phyloP scores from a whole-genome alignment of 1,284 basidiomycete species.

The Boletus holoroseus region DNA sequence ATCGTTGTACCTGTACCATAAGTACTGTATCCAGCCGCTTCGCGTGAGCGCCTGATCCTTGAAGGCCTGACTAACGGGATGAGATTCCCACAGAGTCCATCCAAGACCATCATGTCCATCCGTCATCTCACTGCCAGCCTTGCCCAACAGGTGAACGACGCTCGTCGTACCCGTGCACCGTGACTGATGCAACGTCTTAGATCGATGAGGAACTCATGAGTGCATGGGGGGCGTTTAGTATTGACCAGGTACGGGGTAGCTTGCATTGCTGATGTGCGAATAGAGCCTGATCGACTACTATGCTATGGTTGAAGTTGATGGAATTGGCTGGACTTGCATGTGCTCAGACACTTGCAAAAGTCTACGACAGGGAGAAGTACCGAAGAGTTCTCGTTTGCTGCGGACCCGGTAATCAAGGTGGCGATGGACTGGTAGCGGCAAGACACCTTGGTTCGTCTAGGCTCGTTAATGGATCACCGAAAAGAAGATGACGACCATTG shows the following conservation, averaged over 20 bases:
- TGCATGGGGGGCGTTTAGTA: conserved; percentile 75
- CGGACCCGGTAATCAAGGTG: conserved; percentile 96
- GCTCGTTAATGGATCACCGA: background rate
- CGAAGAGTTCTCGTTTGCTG: conserved; percentile 85
- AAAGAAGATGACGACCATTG: background rate
- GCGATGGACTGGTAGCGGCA: conserved; percentile 95
- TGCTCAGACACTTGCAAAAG: conserved; percentile 79
- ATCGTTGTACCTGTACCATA: conserved; percentile 8
- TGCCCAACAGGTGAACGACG: conserved; percentile 65
- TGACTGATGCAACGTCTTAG: conserved; percentile 36
- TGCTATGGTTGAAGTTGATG: conserved; percentile 66
- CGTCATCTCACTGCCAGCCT: conserved; percentile 74
- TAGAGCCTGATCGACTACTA: background rate
- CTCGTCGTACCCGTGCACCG: background rate
- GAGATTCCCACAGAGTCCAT: conserved; percentile 2
- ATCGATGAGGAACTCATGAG: conserved; percentile 94
- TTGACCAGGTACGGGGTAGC: conserved; percentile 66
- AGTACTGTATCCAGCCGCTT: conserved; percentile 5
- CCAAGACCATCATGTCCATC: conserved; percentile 49
- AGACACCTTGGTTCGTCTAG: conserved; percentile 76
- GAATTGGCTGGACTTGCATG: conserved; percentile 97
- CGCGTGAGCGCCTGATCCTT: background rate
- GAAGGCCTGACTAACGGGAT: background rate
- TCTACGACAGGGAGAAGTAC: conserved; percentile 65
- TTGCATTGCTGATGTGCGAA: background rate